phyloP scores from a whole-genome alignment of 371 early-diverging fungal species.

The Batkoa obscura region DNA sequence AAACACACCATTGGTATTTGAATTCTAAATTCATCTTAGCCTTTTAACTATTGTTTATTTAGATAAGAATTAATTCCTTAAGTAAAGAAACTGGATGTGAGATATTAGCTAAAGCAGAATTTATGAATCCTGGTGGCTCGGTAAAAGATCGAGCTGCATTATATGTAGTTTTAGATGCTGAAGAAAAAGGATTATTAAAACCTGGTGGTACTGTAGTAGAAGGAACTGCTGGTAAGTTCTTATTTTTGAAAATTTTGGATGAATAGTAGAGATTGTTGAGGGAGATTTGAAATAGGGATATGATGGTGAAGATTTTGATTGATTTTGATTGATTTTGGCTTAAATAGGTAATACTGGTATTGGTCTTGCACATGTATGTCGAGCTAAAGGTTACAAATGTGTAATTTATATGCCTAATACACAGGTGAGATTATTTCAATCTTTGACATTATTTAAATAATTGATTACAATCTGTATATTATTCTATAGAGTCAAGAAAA shows the following conservation, averaged over 20 bases:
- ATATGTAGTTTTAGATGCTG: constrained; percentile 82
- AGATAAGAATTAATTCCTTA: constrained; percentile 51
- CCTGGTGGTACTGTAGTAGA: constrained; percentile 91
- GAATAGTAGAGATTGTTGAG: too few relatives aligned
- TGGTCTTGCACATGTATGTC: constrained; percentile 87
- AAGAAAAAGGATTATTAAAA: constrained; percentile 53
- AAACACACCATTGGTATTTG: constrained; percentile 73
- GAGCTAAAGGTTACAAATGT: constrained; percentile 86
- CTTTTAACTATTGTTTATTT: constrained; percentile 3
- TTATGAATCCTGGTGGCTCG: constrained; percentile 95
- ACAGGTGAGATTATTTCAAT: constrained; percentile 25
- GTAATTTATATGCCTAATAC: constrained; percentile 96
- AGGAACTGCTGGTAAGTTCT: constrained; percentile 62
- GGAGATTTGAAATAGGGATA: too few relatives aligned
- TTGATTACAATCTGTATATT: not conserved
- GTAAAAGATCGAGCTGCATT: constrained; percentile 94
- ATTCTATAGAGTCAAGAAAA: constrained; percentile 58
- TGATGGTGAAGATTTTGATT: too few relatives aligned
- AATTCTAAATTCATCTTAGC: not conserved
- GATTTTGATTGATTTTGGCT: not conserved
- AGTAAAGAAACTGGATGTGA: constrained; percentile 73
- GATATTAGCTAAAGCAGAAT: constrained; percentile 87
- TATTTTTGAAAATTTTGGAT: not conserved
- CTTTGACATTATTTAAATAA: not conserved
- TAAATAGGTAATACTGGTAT: constrained; percentile 68